Evolutionary conservation across 805 yeast genomes (phyloP).

Genomic region (Metschnikowia reukaufii): DNA sequence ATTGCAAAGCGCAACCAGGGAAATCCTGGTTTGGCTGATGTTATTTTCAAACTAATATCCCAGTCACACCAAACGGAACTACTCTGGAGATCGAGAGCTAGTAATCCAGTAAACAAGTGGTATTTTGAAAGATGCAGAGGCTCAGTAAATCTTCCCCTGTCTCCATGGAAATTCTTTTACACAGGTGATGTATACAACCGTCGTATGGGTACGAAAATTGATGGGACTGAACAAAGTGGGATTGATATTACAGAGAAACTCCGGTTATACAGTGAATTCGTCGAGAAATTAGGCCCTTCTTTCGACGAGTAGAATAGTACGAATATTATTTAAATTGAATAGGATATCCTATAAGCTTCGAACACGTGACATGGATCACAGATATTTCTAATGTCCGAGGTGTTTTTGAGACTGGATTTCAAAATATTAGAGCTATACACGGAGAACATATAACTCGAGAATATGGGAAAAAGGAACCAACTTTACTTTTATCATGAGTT

Average conservation of each 20-base stretch:
- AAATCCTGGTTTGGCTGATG: slow-evolving; percentile 89
- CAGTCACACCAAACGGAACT: slow-evolving; percentile 68
- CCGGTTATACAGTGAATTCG: slow-evolving; percentile 13
- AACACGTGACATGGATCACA: not conserved
- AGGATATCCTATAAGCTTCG: not conserved
- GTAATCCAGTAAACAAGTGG: slow-evolving; percentile 96
- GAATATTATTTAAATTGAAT: not conserved
- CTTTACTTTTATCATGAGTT: slow-evolving; percentile 51
- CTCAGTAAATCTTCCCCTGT: slow-evolving; percentile 41
- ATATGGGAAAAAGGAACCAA: not conserved
- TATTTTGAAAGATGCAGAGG: slow-evolving; percentile 90
- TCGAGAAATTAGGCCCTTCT: slow-evolving; percentile 15
- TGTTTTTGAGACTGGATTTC: not conserved
- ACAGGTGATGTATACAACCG: slow-evolving; percentile 42
- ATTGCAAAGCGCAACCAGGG: slow-evolving; percentile 84
- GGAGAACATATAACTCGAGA: not conserved
- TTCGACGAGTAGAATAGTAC: not conserved
- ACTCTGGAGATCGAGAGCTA: slow-evolving; percentile 85
- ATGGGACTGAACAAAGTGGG: slow-evolving; percentile 14
- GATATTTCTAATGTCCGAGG: not conserved
- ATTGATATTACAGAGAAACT: slow-evolving; percentile 19
- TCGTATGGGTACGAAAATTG: slow-evolving; percentile 27
- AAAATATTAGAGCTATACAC: too few species aligned
- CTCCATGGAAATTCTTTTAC: slow-evolving; percentile 43
- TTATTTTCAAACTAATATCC: slow-evolving; percentile 79